These are phyloP conservation scores for Fusarium newnesense DNA, from an alignment of 2,329 filamentous ascomycete genomes.

Conservation along the genomic window DNA sequence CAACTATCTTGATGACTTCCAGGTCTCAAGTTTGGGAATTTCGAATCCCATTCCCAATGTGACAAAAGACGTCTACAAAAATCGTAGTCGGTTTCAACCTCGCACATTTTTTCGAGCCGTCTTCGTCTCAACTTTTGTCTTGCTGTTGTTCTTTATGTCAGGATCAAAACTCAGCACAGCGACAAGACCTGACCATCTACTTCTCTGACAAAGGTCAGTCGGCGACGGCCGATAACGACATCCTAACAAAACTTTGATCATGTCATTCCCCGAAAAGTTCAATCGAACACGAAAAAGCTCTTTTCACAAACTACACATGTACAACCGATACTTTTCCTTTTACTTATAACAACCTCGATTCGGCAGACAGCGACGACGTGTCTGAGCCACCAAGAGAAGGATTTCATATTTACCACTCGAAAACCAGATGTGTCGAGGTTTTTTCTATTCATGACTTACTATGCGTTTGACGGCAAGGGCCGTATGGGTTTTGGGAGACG, in stretches of 20 bases:
- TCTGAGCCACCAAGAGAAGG: not conserved
- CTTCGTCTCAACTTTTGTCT: conserved; percentile 55
- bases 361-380: not conserved
- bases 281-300: not conserved
- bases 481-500: conserved; percentile 51
- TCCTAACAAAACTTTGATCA: not conserved
- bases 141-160: conserved; percentile 57
- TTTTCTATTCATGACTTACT: conserved; percentile 27
- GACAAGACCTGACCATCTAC: conserved; percentile 21
- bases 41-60: not conserved
- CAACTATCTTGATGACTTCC: conserved; percentile 65
- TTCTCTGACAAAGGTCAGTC: conserved; percentile 5
- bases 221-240: not conserved
- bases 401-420: not conserved
- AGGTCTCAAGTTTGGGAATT: conserved; percentile 51
- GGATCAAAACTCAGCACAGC: conserved; percentile 45
- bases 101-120: conserved; percentile 56
- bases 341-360: conserved; percentile 14
- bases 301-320: not conserved
- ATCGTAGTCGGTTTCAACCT: conserved; percentile 42
- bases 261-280: not conserved
- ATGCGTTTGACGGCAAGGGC: conserved; percentile 42
- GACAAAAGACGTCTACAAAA: conserved; percentile 10
- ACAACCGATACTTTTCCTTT: conserved; percentile 7
- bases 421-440: conserved; percentile 23